A percentile compares a stretch with the other conserved stretches of the same genome.
Evolutionary conservation across 768 basidiomycete species (phyloP).

Genomic region (Collybiopsis luxurians): DNA sequence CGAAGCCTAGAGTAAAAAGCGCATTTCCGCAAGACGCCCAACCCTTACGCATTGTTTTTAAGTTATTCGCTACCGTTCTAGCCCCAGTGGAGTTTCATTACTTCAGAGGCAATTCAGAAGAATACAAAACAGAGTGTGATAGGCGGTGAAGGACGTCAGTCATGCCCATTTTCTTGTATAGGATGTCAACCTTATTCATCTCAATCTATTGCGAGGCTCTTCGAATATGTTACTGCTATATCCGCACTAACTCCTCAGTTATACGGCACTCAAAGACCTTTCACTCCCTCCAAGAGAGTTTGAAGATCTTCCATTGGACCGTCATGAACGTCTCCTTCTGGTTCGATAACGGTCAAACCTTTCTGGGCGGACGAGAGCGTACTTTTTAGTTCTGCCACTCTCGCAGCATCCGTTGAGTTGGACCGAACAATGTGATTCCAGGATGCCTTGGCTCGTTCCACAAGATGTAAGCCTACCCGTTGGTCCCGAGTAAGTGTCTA

Average conservation of each 20-base stretch:
- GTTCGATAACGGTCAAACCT: slow-evolving; percentile 48
- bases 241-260: background rate
- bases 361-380: slow-evolving; percentile 40
- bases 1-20: background rate
- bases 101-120: no score
- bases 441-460: slow-evolving; percentile 73
- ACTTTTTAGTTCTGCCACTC: slow-evolving; percentile 21
- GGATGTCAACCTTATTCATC: no score
- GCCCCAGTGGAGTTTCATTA: no score
- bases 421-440: slow-evolving; percentile 61
- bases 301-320: slow-evolving; percentile 58
- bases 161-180: no score
- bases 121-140: no score
- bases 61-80: no score
- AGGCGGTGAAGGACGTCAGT: no score
- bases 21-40: no score
- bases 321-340: slow-evolving; percentile 55
- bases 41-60: no score
- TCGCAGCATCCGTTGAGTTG: slow-evolving; percentile 13
- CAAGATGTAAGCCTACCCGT: slow-evolving; percentile 62
- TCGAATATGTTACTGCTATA: background rate
- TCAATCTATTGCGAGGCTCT: no score
- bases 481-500: background rate
- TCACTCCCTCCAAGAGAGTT: slow-evolving; percentile 26
- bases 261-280: background rate